Evolutionary conservation across 176 grass and related monocot species (phyloP).

Genomic region (Melocanna baccifera): DNA sequence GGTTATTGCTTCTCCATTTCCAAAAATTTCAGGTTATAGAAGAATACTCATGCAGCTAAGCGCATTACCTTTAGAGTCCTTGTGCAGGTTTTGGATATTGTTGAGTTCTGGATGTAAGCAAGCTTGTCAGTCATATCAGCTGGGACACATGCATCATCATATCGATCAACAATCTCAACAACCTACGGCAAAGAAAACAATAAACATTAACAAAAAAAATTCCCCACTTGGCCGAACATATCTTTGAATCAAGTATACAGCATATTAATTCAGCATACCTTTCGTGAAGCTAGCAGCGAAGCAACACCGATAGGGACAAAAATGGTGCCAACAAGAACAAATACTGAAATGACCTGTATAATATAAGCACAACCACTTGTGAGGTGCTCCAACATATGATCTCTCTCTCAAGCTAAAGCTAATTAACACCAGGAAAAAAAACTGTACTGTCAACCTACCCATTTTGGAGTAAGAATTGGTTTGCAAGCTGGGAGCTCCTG

Average conservation of each 20-base stretch:
- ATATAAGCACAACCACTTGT: slow-evolving; percentile 15
- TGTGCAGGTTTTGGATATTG: slow-evolving; percentile 50
- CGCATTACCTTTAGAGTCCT: slow-evolving; percentile 65
- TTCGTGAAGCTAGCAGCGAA: slow-evolving; percentile 57
- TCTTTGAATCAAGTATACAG: neutral
- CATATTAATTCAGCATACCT: slow-evolving; percentile 44
- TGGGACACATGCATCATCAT: slow-evolving; percentile 65
- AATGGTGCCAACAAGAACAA: slow-evolving; percentile 68
- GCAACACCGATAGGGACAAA: slow-evolving; percentile 81
- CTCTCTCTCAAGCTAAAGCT: neutral
- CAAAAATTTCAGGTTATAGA: neutral
- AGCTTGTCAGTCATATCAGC: slow-evolving; percentile 52
- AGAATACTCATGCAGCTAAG: slow-evolving; percentile 13
- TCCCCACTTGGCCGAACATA: neutral
- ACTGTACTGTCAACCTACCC: slow-evolving; percentile 46
- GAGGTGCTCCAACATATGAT: neutral
- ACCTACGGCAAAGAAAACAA: slow-evolving; percentile 51
- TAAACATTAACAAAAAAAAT: neutral
- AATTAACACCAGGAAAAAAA: neutral
- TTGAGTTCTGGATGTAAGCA: slow-evolving; percentile 58
- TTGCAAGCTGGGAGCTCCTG: slow-evolving; percentile 99
- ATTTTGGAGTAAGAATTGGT: slow-evolving; percentile 94
- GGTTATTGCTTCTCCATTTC: neutral
- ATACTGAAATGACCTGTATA: slow-evolving; percentile 73
- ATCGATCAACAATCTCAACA: slow-evolving; percentile 81